phyloP scores from a whole-genome alignment of 176 grass and related monocot species.

The Neostapfia colusana region DNA sequence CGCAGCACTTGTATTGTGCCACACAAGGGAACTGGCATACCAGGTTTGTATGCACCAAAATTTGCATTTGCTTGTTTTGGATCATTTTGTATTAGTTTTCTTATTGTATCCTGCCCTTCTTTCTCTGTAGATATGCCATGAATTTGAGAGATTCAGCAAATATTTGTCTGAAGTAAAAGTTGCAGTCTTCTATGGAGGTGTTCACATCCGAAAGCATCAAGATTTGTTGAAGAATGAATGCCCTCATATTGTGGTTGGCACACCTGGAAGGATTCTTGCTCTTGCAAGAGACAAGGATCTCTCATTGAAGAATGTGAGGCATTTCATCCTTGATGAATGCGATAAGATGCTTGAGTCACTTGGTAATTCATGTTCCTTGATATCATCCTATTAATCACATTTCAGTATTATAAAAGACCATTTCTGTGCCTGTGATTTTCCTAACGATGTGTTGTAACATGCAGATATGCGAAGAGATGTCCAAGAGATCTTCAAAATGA shows the following conservation, averaged over 20 bases:
- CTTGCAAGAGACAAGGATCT: constrained; percentile 91
- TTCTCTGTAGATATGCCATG: constrained; percentile 73
- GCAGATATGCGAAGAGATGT: constrained; percentile 96
- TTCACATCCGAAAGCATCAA: constrained; percentile 90
- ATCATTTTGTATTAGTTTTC: neutral
- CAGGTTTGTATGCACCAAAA: constrained; percentile 51
- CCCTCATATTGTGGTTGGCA: constrained; percentile 94
- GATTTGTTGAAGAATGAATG: constrained; percentile 98
- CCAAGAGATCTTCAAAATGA: constrained; percentile 99
- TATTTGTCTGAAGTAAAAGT: constrained; percentile 83
- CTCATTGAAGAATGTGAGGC: constrained; percentile 95
- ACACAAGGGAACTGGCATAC: constrained; percentile 89
- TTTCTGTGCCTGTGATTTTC: no score
- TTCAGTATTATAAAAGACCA: no score
- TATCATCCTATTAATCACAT: no score
- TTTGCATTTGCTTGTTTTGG: no score
- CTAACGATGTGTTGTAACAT: constrained; percentile 14
- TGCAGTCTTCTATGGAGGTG: constrained; percentile 97
- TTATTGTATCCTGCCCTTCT: neutral
- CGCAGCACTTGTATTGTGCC: constrained; percentile 83
- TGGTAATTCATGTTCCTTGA: constrained; percentile 30
- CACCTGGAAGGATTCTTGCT: constrained; percentile 61
- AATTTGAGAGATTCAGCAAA: constrained; percentile 99
- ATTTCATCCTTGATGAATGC: constrained; percentile 99
- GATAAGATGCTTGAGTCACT: constrained; percentile 99